Conservation (phyloP, 2,329 filamentous ascomycete genomes). For the Phialophora chinensis region DNA sequence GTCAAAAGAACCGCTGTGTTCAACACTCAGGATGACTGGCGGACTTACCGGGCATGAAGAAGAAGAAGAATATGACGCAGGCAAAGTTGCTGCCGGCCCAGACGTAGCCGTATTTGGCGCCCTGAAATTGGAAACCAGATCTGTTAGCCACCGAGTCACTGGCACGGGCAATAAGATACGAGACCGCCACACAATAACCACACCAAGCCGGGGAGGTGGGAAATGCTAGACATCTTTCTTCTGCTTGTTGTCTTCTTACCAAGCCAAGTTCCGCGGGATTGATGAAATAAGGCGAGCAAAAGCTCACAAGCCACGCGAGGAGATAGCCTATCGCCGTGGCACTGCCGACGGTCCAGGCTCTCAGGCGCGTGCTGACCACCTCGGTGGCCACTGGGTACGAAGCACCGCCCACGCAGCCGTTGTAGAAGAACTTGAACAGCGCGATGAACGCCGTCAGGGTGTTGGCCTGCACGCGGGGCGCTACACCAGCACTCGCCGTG, state of each 20-base stretch:
- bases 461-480: slow-evolving; percentile 36
- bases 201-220: background rate
- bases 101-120: slow-evolving; percentile 42
- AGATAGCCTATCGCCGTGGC: slow-evolving; percentile 46
- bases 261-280: slow-evolving; percentile 47
- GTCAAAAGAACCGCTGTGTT: background rate
- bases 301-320: slow-evolving; percentile 46
- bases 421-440: slow-evolving; percentile 47
- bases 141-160: background rate
- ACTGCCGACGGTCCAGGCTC: slow-evolving; percentile 46
- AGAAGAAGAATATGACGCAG: slow-evolving; percentile 30
- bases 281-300: slow-evolving; percentile 50
- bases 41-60: slow-evolving; percentile 44
- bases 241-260: slow-evolving; percentile 36
- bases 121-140: slow-evolving; percentile 4
- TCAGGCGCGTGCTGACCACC: slow-evolving; percentile 42
- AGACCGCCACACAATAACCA: background rate
- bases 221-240: background rate
- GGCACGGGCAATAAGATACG: slow-evolving; percentile 2
- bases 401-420: slow-evolving; percentile 44
- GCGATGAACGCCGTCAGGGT: slow-evolving; percentile 45
- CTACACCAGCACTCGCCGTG: slow-evolving; percentile 40
- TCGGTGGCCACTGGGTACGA: slow-evolving; percentile 44
- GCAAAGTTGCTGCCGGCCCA: slow-evolving; percentile 37
- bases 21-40: too few relatives aligned